Percentiles rank a stretch among this genome's conserved stretches.
phyloP scores from a whole-genome alignment of 192 early-diverging fungal species.

The Thamnidium elegans region DNA sequence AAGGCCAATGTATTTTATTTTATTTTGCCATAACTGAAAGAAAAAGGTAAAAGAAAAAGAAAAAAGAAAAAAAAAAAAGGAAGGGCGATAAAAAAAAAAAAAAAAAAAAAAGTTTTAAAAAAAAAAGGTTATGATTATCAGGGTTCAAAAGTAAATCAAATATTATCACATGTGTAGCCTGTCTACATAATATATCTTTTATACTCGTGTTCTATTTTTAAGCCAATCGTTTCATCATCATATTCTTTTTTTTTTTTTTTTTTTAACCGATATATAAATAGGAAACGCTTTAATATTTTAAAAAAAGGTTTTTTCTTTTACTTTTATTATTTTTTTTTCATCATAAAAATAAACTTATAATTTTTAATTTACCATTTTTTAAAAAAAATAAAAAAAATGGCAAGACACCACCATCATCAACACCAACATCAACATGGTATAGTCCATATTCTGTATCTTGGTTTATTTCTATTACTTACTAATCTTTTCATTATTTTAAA shows the following conservation, averaged over 20 bases:
- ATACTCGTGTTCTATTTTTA: conserved; percentile 1
- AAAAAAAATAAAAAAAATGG: too few relatives aligned
- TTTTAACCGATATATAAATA: too few relatives aligned
- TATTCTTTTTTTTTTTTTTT: too few relatives aligned
- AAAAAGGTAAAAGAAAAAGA: background rate
- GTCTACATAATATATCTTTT: background rate
- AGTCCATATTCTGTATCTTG: background rate
- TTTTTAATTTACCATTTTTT: background rate
- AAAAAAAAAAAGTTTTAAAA: conserved; percentile 2
- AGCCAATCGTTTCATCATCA: conserved; percentile 4
- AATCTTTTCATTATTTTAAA: background rate
- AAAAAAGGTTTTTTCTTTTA: background rate
- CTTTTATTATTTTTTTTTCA: background rate
- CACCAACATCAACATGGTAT: too few relatives aligned
- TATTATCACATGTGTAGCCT: background rate
- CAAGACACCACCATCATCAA: too few relatives aligned
- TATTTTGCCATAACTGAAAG: background rate
- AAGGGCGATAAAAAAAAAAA: background rate
- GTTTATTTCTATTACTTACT: background rate
- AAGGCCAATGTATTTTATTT: too few relatives aligned
- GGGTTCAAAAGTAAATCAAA: background rate
- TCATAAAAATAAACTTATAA: background rate
- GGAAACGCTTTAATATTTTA: background rate
- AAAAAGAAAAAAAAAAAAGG: background rate
- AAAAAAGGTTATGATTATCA: background rate